Evolutionary conservation across 441 rosid species (phyloP), one percentile per base, ranked within the genome.

Genomic region (Eruca vesicaria): DNA sequence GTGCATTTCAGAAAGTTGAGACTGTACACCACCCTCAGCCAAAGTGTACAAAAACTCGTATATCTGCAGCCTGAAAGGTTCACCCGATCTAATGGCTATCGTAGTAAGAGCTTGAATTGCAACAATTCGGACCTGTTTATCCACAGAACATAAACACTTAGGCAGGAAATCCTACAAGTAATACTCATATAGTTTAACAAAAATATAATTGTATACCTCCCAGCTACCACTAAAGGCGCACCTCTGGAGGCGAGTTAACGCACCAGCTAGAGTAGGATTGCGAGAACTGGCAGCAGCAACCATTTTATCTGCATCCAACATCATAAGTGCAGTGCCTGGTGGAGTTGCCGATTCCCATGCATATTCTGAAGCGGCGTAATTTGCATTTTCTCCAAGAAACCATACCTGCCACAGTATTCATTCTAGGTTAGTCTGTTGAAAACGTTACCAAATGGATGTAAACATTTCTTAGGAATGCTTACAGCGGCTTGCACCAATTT

Each of bases 261-360:
- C 98, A 80, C 99, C 91, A 78, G 96, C 99, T 59, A 96, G 87
- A 76, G 99, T 96, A 78, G 98, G 99, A 74, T 96, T 96, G 79
- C 99, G 98, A 67, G 99, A 96, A 84, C 96, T 92, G 66, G 99
- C 99, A 72, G 99, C 98, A 80, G 99, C 97, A 82, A 96, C 99
- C 99, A 96, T 96, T 88, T 96, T 96, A 87, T 96, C 99, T 10
- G 96, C 92, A 88, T 96, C 99, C 79, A 96, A 84, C 97, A 96
- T 87, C 99, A 96, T 96, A 82, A 96, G 85, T 74, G 99, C 99
- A 81, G 99, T 96, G 68, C 99, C 99, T 16, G 99, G 99, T 80
- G 99, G 99, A 48, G 99, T 96, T 75, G 99, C 94, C 62, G 99
- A 96, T 81, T 96, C 98, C 99, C 99, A 96, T 76, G 99, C 98